These are phyloP conservation scores for Mucor saturninus DNA, from an alignment of 371 early-diverging fungal genomes.

Conservation along the genomic window DNA sequence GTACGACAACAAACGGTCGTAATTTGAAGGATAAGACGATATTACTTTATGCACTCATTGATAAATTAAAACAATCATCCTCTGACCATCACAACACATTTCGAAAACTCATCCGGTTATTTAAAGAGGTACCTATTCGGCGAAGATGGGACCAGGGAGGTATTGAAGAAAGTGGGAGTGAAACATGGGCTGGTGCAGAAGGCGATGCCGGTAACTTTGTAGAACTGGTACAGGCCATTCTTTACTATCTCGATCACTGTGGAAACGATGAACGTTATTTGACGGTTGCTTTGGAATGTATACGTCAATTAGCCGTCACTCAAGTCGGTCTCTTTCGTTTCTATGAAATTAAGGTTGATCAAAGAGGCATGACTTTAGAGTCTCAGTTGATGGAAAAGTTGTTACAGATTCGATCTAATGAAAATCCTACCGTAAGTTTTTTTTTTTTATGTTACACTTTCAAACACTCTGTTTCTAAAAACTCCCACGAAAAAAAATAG, in stretches of 20 bases:
- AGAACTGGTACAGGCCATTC: constrained; percentile 37
- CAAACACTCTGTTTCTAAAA: background rate
- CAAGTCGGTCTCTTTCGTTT: constrained; percentile 49
- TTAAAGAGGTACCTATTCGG: constrained; percentile 46
- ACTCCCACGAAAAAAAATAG: constrained; percentile 17
- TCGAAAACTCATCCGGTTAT: constrained; percentile 43
- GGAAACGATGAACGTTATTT: constrained; percentile 1
- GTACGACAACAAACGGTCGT: constrained; percentile 8
- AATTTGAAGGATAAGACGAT: constrained; percentile 37
- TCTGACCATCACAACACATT: constrained; percentile 29
- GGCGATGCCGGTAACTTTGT: constrained; percentile 55
- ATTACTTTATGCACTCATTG: constrained; percentile 35
- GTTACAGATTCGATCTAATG: constrained; percentile 32
- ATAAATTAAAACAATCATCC: constrained; percentile 33
- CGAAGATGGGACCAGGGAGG: constrained; percentile 54
- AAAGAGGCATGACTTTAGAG: constrained; percentile 42
- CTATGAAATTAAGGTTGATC: constrained; percentile 44
- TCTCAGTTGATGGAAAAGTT: constrained; percentile 40
- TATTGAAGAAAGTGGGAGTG: constrained; percentile 38
- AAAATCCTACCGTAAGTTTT: constrained; percentile 38
- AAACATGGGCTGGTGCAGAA: constrained; percentile 47
- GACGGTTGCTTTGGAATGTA: constrained; percentile 35
- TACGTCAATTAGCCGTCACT: constrained; percentile 44
- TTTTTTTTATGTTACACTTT: background rate
- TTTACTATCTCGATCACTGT: constrained; percentile 24